phyloP scores from a whole-genome alignment of 768 basidiomycete genomes.

The Cystobasidium tubakii region DNA sequence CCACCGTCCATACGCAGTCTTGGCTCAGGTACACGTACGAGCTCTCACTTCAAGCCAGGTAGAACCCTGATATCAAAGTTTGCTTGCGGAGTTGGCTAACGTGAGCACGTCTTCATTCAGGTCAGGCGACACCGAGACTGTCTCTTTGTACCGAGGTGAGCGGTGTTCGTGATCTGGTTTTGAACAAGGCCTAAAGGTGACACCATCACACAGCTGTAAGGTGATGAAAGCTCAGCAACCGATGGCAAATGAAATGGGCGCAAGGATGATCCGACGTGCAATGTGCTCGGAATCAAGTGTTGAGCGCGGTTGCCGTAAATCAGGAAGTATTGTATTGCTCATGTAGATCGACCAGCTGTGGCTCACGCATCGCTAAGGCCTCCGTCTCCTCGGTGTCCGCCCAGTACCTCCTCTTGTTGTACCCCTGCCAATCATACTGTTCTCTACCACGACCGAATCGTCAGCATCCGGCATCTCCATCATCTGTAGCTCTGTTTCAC shows the following conservation, averaged over 20 bases:
- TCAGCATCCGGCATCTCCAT: constrained; percentile 13
- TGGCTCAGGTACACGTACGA: too few relatives aligned
- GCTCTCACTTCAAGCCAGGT: too few relatives aligned
- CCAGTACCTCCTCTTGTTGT: constrained; percentile 9
- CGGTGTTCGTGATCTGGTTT: neutral
- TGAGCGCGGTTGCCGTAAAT: neutral
- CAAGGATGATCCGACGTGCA: neutral
- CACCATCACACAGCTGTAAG: neutral
- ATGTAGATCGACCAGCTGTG: too few relatives aligned
- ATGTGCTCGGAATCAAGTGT: neutral
- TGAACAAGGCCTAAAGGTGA: neutral
- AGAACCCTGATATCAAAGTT: too few relatives aligned
- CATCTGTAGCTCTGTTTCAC: neutral
- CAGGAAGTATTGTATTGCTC: too few relatives aligned
- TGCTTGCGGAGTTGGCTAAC: too few relatives aligned
- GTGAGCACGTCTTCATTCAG: too few relatives aligned
- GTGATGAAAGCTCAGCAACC: neutral
- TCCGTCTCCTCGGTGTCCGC: neutral
- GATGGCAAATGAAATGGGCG: neutral
- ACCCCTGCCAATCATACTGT: constrained; percentile 29
- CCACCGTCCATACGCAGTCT: too few relatives aligned
- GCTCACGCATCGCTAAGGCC: neutral
- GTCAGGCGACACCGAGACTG: neutral
- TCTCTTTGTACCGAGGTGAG: neutral
- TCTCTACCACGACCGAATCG: constrained; percentile 6